Conservation (phyloP, 2,329 filamentous ascomycete genomes). For the Clarireedia hainanense region DNA sequence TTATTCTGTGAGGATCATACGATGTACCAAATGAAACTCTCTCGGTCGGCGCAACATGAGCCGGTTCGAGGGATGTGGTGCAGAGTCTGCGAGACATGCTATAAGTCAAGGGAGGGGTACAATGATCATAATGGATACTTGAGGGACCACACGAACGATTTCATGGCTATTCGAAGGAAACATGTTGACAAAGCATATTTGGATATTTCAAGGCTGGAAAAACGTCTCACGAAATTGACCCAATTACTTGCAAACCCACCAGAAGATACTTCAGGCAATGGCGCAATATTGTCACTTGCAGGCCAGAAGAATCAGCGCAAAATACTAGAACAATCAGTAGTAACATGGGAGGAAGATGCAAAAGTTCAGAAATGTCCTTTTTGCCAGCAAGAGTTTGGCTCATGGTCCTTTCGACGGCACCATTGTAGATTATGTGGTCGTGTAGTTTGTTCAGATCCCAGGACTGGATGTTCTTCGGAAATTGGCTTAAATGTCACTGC, state of each 20-base stretch:
- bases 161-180: constrained; percentile 63
- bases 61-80: constrained; percentile 89
- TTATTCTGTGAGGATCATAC: constrained; percentile 97
- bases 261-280: constrained; percentile 49
- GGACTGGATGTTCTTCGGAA: constrained; percentile 77
- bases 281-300: constrained; percentile 47
- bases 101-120: constrained; percentile 92
- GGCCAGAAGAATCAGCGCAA: constrained; percentile 72
- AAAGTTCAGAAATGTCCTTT: constrained; percentile 78
- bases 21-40: constrained; percentile 99
- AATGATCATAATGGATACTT: constrained; percentile 74
- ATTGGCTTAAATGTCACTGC: constrained; percentile 70
- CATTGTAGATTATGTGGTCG: constrained; percentile 91
- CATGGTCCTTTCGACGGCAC: constrained; percentile 86
- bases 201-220: constrained; percentile 84
- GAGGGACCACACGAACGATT: constrained; percentile 64
- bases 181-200: constrained; percentile 78
- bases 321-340: constrained; percentile 79
- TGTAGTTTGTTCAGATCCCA: constrained; percentile 83
- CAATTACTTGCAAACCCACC: constrained; percentile 71
- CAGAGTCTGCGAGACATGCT: constrained; percentile 96
- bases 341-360: constrained; percentile 90
- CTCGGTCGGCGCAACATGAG: constrained; percentile 80
- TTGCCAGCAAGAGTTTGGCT: constrained; percentile 91
- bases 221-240: constrained; percentile 83